Conservation (phyloP, 1,139 yeast genomes). For the Lodderomyces oxycetoniae region DNA sequence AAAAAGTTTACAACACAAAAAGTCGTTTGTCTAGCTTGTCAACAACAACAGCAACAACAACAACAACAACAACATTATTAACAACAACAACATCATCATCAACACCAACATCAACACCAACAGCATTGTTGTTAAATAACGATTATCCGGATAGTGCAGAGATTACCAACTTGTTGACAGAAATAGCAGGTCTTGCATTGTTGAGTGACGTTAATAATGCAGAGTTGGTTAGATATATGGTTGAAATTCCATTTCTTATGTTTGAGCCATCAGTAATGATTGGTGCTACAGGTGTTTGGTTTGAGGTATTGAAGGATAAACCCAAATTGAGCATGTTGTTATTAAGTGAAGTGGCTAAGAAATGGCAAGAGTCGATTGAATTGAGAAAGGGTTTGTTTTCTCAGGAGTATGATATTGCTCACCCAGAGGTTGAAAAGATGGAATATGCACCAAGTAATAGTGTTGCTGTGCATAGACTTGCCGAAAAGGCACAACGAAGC, state of each 20-base stretch:
- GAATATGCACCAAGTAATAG: conserved; percentile 86
- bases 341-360: conserved; percentile 60
- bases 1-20: conserved; percentile 12
- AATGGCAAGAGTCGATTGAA: conserved; percentile 67
- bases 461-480: conserved; percentile 49
- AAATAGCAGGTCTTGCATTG: conserved; percentile 46
- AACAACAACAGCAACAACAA: too few relatives aligned
- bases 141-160: conserved; percentile 19
- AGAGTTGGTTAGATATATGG: conserved; percentile 53
- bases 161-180: conserved; percentile 44
- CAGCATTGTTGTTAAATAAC: too few relatives aligned
- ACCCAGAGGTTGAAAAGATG: conserved; percentile 71
- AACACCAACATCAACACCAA: too few relatives aligned
- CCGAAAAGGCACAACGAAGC: conserved; percentile 44
- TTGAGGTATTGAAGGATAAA: conserved; percentile 66
- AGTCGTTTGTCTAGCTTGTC: conserved; percentile 12
- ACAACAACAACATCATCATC: too few relatives aligned
- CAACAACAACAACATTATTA: too few relatives aligned
- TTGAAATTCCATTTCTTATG: conserved; percentile 63
- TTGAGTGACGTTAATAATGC: conserved; percentile 44
- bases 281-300: conserved; percentile 74
- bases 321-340: conserved; percentile 56
- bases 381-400: conserved; percentile 63
- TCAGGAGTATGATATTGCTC: conserved; percentile 49
- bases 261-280: conserved; percentile 62